These are phyloP conservation scores for Fusarium temperatum DNA, from an alignment of 2,329 filamentous ascomycete species.

Conservation along the genomic window DNA sequence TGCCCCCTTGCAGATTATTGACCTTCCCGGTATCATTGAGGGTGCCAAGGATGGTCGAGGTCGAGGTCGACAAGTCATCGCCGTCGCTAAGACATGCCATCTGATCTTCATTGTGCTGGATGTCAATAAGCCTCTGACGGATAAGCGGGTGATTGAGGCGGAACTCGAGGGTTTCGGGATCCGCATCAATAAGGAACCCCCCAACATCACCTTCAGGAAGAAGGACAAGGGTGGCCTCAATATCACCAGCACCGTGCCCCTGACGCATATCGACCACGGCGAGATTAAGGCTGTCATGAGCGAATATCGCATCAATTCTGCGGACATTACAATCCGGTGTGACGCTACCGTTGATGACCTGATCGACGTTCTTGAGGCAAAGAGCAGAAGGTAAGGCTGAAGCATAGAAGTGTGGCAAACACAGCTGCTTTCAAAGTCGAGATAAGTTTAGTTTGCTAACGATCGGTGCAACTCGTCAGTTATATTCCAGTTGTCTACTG, in stretches of 20 bases:
- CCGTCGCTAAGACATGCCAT: slow-evolving; percentile 98
- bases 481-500: slow-evolving; percentile 99
- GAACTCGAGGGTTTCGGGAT: slow-evolving; percentile 98
- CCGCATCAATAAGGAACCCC: slow-evolving; percentile 94
- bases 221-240: slow-evolving; percentile 98
- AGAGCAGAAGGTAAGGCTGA: slow-evolving; percentile 68
- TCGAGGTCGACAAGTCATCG: slow-evolving; percentile 97
- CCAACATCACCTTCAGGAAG: slow-evolving; percentile 99
- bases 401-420: slow-evolving; percentile 2
- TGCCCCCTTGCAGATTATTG: slow-evolving; percentile 96
- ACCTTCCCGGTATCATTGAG: slow-evolving; percentile 98
- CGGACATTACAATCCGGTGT: slow-evolving; percentile 96
- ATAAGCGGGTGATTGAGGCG: slow-evolving; percentile 94
- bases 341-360: slow-evolving; percentile 97
- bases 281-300: slow-evolving; percentile 98
- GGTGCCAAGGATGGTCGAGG: slow-evolving; percentile 98
- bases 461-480: slow-evolving; percentile 53
- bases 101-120: slow-evolving; percentile 98
- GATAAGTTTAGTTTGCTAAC: slow-evolving; percentile 21
- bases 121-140: slow-evolving; percentile 97
- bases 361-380: slow-evolving; percentile 95
- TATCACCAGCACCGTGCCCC: slow-evolving; percentile 92
- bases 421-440: not conserved
- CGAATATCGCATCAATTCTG: slow-evolving; percentile 96
- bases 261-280: slow-evolving; percentile 92